Conservation (phyloP, 495 filamentous ascomycete genomes). For the Pyrenula massariospora region DNA sequence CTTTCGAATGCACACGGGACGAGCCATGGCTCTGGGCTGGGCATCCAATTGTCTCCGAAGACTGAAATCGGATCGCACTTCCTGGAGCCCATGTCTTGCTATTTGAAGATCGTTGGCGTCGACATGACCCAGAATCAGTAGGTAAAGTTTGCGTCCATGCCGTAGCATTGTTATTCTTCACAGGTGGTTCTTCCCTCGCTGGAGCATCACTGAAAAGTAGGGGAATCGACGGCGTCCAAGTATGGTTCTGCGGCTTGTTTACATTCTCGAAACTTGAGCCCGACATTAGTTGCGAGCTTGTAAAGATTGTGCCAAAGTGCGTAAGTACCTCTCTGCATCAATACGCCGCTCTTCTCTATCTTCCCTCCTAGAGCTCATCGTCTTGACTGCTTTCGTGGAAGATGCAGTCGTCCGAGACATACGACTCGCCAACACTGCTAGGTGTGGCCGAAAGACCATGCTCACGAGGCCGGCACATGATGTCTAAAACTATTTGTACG, state of each 20-base stretch:
- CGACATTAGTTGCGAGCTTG: background rate
- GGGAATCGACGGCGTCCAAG: background rate
- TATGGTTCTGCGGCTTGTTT: background rate
- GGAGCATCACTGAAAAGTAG: background rate
- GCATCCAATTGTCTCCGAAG: background rate
- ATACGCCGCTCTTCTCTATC: background rate
- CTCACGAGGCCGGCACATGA: background rate
- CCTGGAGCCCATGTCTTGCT: background rate
- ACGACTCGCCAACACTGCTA: background rate
- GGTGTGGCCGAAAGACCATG: background rate
- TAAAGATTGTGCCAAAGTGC: background rate
- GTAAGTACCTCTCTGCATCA: background rate
- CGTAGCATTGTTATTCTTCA: background rate
- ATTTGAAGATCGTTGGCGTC: background rate
- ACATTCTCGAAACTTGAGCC: background rate
- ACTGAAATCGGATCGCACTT: background rate
- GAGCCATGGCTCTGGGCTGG: background rate
- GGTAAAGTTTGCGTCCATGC: background rate
- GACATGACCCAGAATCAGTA: background rate
- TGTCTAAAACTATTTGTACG: background rate
- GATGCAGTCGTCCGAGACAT: background rate
- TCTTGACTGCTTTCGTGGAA: background rate
- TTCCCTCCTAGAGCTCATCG: background rate
- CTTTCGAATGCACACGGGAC: background rate
- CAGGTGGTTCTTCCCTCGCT: background rate